Conservation (phyloP, 176 grass and related monocot genomes). For the Hordeum marinum region DNA sequence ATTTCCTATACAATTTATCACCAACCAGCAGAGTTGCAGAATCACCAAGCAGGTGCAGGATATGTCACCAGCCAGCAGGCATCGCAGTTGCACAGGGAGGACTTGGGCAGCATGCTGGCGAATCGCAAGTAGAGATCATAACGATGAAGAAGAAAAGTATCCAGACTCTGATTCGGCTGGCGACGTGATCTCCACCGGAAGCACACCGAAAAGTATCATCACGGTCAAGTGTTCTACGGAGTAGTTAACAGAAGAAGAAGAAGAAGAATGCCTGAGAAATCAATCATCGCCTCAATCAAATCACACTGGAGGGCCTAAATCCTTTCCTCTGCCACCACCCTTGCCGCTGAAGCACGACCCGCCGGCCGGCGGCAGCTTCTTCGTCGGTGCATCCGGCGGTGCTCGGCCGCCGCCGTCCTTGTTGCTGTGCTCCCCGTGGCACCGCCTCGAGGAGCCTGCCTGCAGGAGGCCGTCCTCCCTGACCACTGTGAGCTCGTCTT, state of each 20-base stretch:
- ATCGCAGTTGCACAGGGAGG: not conserved
- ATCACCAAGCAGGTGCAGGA: slow-evolving; percentile 25
- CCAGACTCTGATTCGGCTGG: not conserved
- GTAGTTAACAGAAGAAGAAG: slow-evolving; percentile 15
- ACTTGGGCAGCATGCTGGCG: not conserved
- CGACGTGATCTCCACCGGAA: slow-evolving; percentile 28
- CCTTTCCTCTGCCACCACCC: slow-evolving; percentile 50
- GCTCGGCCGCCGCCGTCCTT: slow-evolving; percentile 30
- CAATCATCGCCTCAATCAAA: not conserved
- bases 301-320: slow-evolving; percentile 49
- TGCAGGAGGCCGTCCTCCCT: slow-evolving; percentile 55
- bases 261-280: not conserved
- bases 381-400: slow-evolving; percentile 44
- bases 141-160: slow-evolving; percentile 3
- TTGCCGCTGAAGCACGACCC: slow-evolving; percentile 58
- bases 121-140: not conserved
- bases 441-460: slow-evolving; percentile 29
- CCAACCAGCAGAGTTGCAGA: not conserved
- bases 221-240: slow-evolving; percentile 10
- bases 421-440: slow-evolving; percentile 40
- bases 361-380: slow-evolving; percentile 51
- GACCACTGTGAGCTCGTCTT: slow-evolving; percentile 62
- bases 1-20: slow-evolving; percentile 31
- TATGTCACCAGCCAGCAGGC: slow-evolving; percentile 25
- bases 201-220: not conserved